These are phyloP conservation scores for Rhodamnia argentea DNA, from an alignment of 345 rosid species.

Conservation along the genomic window DNA sequence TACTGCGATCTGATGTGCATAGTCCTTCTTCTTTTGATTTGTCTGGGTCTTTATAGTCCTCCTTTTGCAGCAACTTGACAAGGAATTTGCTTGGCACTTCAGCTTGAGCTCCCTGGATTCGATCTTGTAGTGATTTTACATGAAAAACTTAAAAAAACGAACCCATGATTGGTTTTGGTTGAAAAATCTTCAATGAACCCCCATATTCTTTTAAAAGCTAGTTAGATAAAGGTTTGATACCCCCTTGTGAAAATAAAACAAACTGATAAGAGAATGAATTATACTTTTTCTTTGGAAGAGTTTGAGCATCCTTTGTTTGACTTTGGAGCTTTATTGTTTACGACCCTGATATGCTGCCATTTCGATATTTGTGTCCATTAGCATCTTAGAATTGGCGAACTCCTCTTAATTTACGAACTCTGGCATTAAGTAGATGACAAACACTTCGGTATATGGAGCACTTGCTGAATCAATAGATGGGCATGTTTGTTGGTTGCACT, in stretches of 20 bases:
- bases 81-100: neutral
- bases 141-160: neutral
- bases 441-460: neutral
- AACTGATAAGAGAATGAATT: neutral
- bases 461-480: neutral
- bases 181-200: neutral
- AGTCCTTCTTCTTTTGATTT: neutral
- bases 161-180: neutral
- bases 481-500: constrained; percentile 12
- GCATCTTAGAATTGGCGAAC: neutral
- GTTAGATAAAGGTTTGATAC: neutral
- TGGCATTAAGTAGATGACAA: neutral
- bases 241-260: neutral
- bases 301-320: neutral
- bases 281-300: neutral
- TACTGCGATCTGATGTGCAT: neutral
- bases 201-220: neutral
- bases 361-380: neutral
- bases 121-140: neutral
- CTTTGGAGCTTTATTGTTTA: neutral
- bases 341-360: neutral
- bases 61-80: neutral
- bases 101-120: neutral
- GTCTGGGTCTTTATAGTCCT: neutral
- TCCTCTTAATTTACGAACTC: neutral